Evolutionary conservation across 2,329 filamentous ascomycete genomes (phyloP).

Genomic region (Cryphonectria naterciae): DNA sequence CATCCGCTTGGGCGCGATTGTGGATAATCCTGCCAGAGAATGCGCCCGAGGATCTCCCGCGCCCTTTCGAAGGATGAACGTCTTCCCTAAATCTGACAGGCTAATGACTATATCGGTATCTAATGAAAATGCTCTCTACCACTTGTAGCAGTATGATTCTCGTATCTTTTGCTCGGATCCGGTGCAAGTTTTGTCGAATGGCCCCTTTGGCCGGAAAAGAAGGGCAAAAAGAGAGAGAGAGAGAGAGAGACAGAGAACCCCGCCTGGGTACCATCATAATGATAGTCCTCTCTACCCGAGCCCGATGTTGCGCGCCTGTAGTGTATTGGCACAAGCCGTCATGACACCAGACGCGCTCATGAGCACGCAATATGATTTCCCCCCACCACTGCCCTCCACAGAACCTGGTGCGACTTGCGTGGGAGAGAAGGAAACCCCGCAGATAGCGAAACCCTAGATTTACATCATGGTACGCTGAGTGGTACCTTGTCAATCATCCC

Average conservation of each 20-base stretch:
- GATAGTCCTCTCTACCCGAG: no score
- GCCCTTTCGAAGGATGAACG: background rate
- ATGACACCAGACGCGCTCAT: conserved; percentile 27
- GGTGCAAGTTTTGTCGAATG: background rate
- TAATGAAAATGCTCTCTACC: background rate
- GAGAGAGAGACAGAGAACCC: background rate
- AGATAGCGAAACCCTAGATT: conserved; percentile 19
- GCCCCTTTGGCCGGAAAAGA: background rate
- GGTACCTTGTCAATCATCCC: background rate
- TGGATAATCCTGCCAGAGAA: background rate
- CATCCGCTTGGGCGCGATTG: background rate
- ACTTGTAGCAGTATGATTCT: background rate
- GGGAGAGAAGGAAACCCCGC: conserved; percentile 18
- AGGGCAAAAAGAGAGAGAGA: background rate
- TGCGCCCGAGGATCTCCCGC: background rate
- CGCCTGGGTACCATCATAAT: background rate
- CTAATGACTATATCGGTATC: background rate
- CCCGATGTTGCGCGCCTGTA: background rate
- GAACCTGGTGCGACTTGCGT: background rate
- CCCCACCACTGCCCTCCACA: conserved; percentile 7
- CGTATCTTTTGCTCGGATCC: background rate
- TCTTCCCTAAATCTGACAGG: background rate
- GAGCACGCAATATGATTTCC: conserved; percentile 26
- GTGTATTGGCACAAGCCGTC: background rate
- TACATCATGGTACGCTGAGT: background rate